A percentile compares a stretch with the other conserved stretches of the same genome.
Evolutionary conservation across 2,329 filamentous ascomycete species (phyloP).

Genomic region (Beauveria varroae): DNA sequence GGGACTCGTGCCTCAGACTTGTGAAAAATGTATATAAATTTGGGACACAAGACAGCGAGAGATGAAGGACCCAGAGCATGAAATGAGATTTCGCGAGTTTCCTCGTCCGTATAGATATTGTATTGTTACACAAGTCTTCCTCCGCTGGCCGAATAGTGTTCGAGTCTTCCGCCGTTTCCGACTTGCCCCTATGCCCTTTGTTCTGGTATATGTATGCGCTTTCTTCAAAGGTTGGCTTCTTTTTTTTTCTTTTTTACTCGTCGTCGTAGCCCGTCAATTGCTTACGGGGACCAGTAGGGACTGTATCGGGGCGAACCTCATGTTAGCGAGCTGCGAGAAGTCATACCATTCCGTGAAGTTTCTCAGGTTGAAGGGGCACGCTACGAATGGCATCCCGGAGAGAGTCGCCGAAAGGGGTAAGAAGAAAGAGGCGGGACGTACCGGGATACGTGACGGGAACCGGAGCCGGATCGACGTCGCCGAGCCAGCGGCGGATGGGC

Average conservation of each 20-base stretch:
- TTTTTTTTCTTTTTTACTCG: conserved; percentile 24
- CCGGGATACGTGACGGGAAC: conserved; percentile 90
- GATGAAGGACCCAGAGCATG: not conserved
- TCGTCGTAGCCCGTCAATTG: conserved; percentile 55
- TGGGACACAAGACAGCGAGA: not conserved
- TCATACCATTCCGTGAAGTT: no score
- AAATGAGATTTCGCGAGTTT: not conserved
- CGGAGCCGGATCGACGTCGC: conserved; percentile 62
- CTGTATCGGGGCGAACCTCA: conserved; percentile 24
- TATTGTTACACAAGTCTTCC: conserved; percentile 9
- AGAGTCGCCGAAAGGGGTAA: not conserved
- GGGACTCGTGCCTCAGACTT: not conserved
- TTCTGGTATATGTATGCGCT: conserved; percentile 7
- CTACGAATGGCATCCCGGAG: no score
- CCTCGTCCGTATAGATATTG: not conserved
- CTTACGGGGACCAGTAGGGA: conserved; percentile 53
- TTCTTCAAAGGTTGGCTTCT: conserved; percentile 9
- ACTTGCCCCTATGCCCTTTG: not conserved
- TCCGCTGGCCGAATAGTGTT: not conserved
- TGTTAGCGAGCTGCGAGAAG: not conserved
- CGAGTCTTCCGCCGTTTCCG: not conserved
- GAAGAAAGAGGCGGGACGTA: conserved; percentile 41
- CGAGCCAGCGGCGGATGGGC: conserved; percentile 62
- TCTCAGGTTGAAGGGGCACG: no score
- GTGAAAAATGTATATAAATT: not conserved